Percentiles rank a stretch among this genome's conserved stretches.
phyloP scores from a whole-genome alignment of 371 early-diverging fungal genomes.

The Lichtheimia corymbifera region DNA sequence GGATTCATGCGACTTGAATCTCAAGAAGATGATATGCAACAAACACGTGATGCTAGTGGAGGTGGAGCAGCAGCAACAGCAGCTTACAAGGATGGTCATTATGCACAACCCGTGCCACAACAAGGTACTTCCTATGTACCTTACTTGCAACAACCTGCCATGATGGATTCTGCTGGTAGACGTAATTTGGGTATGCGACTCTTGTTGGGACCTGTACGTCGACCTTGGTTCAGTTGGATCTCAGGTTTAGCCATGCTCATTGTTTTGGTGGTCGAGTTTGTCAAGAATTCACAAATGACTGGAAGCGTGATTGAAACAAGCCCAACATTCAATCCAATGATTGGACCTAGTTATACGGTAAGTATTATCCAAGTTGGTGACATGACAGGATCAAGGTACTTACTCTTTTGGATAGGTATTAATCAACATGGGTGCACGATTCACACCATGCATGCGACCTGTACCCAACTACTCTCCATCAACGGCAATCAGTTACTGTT shows the following conservation, averaged over 20 bases:
- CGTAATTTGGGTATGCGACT: constrained; percentile 13
- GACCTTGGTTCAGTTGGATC: constrained; percentile 56
- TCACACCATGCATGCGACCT: constrained; percentile 62
- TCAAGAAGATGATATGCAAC: constrained; percentile 10
- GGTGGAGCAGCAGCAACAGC: not conserved
- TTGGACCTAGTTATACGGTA: constrained; percentile 61
- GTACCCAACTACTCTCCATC: constrained; percentile 32
- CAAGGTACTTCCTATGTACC: constrained; percentile 7
- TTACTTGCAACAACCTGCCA: constrained; percentile 8
- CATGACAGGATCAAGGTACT: not conserved
- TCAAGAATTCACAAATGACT: constrained; percentile 53
- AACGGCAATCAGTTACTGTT: constrained; percentile 24
- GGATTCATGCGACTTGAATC: constrained; percentile 26
- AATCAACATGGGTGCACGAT: constrained; percentile 60
- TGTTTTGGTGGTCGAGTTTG: constrained; percentile 57
- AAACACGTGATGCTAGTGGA: constrained; percentile 4
- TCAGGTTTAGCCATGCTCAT: constrained; percentile 57
- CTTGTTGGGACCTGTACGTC: constrained; percentile 34
- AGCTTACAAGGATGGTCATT: not conserved
- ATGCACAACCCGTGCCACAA: not conserved
- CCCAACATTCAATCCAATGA: constrained; percentile 63
- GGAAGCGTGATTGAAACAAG: constrained; percentile 51
- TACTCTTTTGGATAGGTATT: constrained; percentile 36
- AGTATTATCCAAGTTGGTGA: constrained; percentile 9
- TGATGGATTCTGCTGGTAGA: constrained; percentile 5